Base-by-base conservation (phyloP, 345 rosid genomes). In the Gossypium sturtianum region DNA sequence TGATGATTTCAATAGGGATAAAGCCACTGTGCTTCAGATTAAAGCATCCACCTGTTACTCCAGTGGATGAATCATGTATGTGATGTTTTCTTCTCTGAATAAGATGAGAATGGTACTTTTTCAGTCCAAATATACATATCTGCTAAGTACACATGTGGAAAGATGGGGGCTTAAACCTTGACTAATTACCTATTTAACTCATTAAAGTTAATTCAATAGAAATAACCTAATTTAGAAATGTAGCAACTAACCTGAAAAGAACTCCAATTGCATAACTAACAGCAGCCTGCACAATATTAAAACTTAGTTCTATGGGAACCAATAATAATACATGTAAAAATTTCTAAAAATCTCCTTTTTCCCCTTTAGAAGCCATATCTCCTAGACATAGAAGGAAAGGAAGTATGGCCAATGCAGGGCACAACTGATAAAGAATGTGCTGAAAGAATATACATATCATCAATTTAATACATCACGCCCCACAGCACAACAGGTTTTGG, bases 251-350 rank as follows among this genome's bases (percentile, higher is more conserved):
- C 98, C 98, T 87, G 93, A 87, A 89, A 81, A 87, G 75, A 61
- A 89, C 96, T 66, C 98, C 98, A 44, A 92, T 78, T 0, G 87
- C 91, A 85, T 94, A 94, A 77, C 97, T 94, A 52, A 87, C 70
- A 59, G 97, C 97, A 75, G 91, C 98, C 97, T 92, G 89, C 63
- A 74, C 59, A 73, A 74, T 68, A 7, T 74, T 74, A 27, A 60
- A 54, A 78, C 69, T 75, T 62, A 79, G 58, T 59, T 70, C 59
- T 77, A 67, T 17, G 2, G 51, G 38, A 74, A 76, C 56, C 51
- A 53, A 77, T 44, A n/a, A 67, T 44, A n/a, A 67, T 45, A 3
- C 17, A 7, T 12, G 49, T 38, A n/a, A 29, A 44, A 17, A 34
- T 44, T 41, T 57, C 29, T 4, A 2, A 19, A 49, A 34, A 22